Conservation (phyloP, 306 rosid genomes). For the Vigna unguiculata region DNA sequence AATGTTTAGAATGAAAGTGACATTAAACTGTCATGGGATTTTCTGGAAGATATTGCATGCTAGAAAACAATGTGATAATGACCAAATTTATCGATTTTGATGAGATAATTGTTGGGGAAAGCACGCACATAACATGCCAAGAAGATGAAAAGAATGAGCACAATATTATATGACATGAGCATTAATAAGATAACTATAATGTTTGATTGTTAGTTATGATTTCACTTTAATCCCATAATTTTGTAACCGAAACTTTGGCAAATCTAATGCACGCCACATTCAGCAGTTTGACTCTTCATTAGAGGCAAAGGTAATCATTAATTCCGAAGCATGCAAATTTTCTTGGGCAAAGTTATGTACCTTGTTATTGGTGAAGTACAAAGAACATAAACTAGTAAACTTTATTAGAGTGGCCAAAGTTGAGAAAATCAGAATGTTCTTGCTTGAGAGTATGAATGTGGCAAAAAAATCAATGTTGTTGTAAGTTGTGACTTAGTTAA, state of each 20-base stretch:
- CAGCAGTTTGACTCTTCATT: neutral
- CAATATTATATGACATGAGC: slow-evolving; percentile 1
- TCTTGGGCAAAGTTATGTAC: neutral
- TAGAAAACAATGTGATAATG: slow-evolving; percentile 24
- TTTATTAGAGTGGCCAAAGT: neutral
- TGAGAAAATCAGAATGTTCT: neutral
- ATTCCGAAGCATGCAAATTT: neutral
- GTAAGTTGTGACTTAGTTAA: too few species aligned
- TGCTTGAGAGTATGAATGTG: neutral
- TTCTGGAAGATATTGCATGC: slow-evolving; percentile 40
- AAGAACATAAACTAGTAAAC: neutral
- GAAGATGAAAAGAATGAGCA: neutral
- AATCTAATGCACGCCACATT: slow-evolving; percentile 9
- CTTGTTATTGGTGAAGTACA: neutral
- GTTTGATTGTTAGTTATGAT: neutral
- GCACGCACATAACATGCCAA: slow-evolving; percentile 25
- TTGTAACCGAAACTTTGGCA: neutral
- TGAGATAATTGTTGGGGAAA: slow-evolving; percentile 47
- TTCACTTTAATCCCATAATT: slow-evolving; percentile 5
- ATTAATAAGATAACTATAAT: slow-evolving; percentile 10
- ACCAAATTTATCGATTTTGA: slow-evolving; percentile 36
- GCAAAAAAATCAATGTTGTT: neutral
- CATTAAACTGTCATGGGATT: slow-evolving; percentile 36
- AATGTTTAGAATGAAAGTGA: slow-evolving; percentile 22
- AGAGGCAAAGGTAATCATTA: neutral